Percentiles rank a stretch among this genome's conserved stretches.
phyloP scores from a whole-genome alignment of 331 rosid species.

The Rhamnella rubrinervis region DNA sequence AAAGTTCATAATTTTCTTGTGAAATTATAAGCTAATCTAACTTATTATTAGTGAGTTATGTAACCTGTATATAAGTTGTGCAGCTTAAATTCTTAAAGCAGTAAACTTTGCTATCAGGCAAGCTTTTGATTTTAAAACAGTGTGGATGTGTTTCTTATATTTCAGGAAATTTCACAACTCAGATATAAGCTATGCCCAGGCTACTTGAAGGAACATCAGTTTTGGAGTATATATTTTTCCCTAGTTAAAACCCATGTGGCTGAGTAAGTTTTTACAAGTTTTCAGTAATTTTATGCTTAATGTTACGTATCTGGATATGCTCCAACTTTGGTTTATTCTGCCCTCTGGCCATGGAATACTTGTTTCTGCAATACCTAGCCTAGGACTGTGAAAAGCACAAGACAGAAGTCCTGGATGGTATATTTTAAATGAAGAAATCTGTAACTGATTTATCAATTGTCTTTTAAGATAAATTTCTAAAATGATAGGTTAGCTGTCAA shows the following conservation, averaged over 20 bases:
- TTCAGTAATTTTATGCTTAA: background rate
- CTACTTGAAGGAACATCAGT: constrained; percentile 75
- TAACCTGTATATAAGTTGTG: background rate
- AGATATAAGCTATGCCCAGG: constrained; percentile 81
- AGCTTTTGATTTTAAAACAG: background rate
- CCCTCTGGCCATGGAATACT: background rate
- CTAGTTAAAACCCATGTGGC: constrained; percentile 67
- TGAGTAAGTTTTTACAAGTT: constrained; percentile 52
- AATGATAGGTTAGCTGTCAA: background rate
- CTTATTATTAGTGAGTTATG: background rate
- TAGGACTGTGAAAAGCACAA: background rate
- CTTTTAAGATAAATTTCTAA: background rate
- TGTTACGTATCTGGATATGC: constrained; percentile 1
- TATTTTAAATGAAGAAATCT: background rate
- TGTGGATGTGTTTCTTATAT: constrained; percentile 8
- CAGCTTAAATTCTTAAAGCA: background rate
- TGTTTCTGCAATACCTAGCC: background rate
- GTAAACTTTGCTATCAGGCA: background rate
- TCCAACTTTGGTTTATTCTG: background rate
- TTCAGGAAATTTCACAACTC: constrained; percentile 75
- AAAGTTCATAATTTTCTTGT: no score
- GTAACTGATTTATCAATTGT: background rate
- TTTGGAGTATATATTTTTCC: constrained; percentile 79
- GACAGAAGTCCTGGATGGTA: background rate
- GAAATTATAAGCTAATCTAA: no score